Percentiles rank a stretch among this genome's conserved stretches.
Conservation (phyloP, 805 yeast genomes). For the Candida golubevii region DNA sequence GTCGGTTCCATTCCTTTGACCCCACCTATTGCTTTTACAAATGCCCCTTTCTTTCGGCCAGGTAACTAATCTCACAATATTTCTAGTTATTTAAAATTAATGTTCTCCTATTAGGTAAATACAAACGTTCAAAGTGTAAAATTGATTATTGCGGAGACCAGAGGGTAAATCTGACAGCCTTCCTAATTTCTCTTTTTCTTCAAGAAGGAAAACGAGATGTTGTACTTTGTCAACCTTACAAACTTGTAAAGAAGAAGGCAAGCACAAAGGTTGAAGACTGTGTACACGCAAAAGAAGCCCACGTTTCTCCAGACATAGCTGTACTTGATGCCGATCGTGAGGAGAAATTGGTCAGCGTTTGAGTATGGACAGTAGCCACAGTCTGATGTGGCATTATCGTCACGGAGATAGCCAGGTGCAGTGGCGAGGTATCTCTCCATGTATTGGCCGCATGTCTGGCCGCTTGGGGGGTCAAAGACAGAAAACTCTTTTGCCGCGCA, state of each 20-base stretch:
- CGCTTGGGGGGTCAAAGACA: slow-evolving; percentile 45
- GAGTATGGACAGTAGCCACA: slow-evolving; percentile 12
- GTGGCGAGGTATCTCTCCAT: slow-evolving; percentile 7
- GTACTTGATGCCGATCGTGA: slow-evolving; percentile 9
- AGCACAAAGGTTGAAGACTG: slow-evolving; percentile 13
- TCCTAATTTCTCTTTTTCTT: background rate
- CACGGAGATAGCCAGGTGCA: slow-evolving; percentile 10
- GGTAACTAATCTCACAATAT: too few species aligned
- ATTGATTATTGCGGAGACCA: too few species aligned
- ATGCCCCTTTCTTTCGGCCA: too few species aligned
- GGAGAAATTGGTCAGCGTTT: slow-evolving; percentile 10
- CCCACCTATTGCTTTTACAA: too few species aligned
- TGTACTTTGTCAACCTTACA: slow-evolving; percentile 11
- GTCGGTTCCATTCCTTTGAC: too few species aligned
- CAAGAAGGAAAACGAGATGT: slow-evolving; percentile 5
- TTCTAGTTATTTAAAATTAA: too few species aligned
- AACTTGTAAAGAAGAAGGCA: slow-evolving; percentile 12
- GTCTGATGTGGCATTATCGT: slow-evolving; percentile 10
- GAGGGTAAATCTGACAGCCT: too few species aligned
- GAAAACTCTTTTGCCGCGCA: slow-evolving; percentile 50
- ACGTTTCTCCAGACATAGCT: slow-evolving; percentile 14
- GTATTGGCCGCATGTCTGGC: slow-evolving; percentile 15
- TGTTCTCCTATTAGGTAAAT: too few species aligned
- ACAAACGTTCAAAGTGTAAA: too few species aligned
- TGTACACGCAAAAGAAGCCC: slow-evolving; percentile 12